A percentile compares a stretch with the other conserved stretches of the same genome.
Evolutionary conservation across 352 stramenopile genomes (phyloP).

Genomic region (Blastocystis sp.): DNA sequence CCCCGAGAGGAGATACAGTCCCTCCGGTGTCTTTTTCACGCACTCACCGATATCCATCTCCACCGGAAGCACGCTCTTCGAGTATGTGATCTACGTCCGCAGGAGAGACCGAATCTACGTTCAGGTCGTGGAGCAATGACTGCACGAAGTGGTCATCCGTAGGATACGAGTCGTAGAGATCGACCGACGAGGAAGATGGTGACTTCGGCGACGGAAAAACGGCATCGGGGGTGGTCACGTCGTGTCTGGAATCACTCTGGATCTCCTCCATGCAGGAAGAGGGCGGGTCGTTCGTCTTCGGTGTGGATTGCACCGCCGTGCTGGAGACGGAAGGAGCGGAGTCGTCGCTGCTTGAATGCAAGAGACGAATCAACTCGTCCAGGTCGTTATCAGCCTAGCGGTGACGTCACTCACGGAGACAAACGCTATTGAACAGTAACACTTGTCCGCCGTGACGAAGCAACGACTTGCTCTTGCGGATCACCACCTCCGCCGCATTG

Average conservation of each 20-base stretch:
- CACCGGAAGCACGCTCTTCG: neutral
- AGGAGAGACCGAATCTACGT: neutral
- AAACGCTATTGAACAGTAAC: conserved; percentile 3
- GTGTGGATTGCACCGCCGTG: neutral
- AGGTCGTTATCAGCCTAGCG: conserved; percentile 22
- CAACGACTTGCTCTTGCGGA: conserved; percentile 42
- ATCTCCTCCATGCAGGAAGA: neutral
- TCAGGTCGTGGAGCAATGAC: neutral
- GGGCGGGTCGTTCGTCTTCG: neutral
- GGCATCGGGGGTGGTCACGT: neutral
- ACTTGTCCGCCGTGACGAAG: conserved; percentile 31
- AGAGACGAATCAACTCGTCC: neutral
- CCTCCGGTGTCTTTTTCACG: neutral
- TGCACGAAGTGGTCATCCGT: conserved; percentile 6
- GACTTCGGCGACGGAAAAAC: neutral
- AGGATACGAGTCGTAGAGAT: neutral
- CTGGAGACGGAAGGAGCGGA: neutral
- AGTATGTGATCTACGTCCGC: neutral
- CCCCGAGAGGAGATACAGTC: neutral
- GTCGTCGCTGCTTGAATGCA: neutral
- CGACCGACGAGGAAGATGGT: neutral
- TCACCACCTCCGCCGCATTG: neutral
- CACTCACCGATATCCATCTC: conserved; percentile 28
- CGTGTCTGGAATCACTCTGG: neutral
- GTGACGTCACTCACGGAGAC: neutral